Evolutionary conservation across 495 filamentous ascomycete species (phyloP).

Genomic region (Endocarpon pusillum): DNA sequence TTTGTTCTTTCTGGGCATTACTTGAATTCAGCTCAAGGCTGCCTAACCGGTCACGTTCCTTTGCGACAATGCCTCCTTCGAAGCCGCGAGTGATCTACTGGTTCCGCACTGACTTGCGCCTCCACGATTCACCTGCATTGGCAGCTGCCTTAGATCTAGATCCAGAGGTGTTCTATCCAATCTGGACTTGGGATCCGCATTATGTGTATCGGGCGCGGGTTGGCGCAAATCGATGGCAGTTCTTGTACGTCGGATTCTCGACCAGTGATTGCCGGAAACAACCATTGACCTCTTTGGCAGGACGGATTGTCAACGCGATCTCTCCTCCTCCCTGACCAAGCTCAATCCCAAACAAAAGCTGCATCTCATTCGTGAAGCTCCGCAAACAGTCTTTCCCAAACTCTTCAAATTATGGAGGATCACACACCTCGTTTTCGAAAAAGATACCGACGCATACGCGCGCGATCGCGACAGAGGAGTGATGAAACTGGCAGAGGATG

Average conservation of each 20-base stretch:
- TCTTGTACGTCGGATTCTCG: conserved; percentile 22
- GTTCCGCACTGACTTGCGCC: conserved; percentile 55
- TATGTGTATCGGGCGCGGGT: conserved; percentile 52
- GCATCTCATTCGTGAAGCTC: conserved; percentile 48
- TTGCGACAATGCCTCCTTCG: conserved; percentile 10
- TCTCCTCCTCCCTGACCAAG: conserved; percentile 41
- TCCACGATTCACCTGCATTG: conserved; percentile 55
- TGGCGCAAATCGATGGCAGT: conserved; percentile 50
- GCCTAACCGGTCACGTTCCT: background rate
- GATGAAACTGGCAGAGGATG: conserved; percentile 34
- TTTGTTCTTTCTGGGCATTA: too few species aligned
- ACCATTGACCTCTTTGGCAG: conserved; percentile 12
- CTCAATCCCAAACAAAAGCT: conserved; percentile 48
- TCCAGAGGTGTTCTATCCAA: conserved; percentile 41
- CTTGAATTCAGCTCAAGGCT: background rate
- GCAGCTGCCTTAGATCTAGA: conserved; percentile 45
- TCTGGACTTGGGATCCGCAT: conserved; percentile 59
- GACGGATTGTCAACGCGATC: conserved; percentile 46
- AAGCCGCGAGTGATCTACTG: conserved; percentile 50
- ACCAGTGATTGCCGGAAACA: background rate
- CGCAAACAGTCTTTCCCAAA: conserved; percentile 47
- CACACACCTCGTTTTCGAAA: conserved; percentile 56
- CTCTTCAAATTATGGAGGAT: conserved; percentile 50
- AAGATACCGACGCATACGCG: conserved; percentile 54
- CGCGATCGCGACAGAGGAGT: conserved; percentile 38